phyloP scores from a whole-genome alignment of 805 yeast genomes.

The Kluyveromyces siamensis region DNA sequence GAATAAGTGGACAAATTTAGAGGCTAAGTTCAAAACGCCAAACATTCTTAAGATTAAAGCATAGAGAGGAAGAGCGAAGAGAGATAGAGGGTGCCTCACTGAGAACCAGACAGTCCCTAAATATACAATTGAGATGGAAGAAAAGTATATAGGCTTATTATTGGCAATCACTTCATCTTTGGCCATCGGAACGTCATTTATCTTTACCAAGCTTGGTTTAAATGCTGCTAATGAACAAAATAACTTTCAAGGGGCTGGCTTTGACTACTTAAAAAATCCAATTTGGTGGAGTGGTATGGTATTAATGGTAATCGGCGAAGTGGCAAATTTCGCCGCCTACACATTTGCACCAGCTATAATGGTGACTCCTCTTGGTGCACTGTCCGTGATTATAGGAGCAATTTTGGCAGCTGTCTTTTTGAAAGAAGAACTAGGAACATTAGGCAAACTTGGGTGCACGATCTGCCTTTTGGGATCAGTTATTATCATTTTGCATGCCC shows the following conservation, averaged over 20 bases:
- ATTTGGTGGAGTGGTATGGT: constrained; percentile 92
- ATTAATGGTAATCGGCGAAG: constrained; percentile 85
- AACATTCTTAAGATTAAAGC: background rate
- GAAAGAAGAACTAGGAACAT: constrained; percentile 76
- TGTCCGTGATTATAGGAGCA: constrained; percentile 86
- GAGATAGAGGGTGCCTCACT: background rate
- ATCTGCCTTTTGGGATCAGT: constrained; percentile 82
- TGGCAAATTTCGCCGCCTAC: constrained; percentile 90
- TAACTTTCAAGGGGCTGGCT: constrained; percentile 64
- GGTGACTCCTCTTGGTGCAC: constrained; percentile 88
- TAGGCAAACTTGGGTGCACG: constrained; percentile 91
- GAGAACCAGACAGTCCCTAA: background rate
- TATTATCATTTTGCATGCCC: constrained; percentile 83
- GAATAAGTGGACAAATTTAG: background rate
- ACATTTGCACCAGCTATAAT: constrained; percentile 91
- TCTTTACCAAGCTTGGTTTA: constrained; percentile 80
- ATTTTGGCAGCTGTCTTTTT: constrained; percentile 77
- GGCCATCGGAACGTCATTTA: constrained; percentile 86
- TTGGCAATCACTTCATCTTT: constrained; percentile 79
- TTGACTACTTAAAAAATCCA: constrained; percentile 71
- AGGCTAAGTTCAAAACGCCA: background rate
- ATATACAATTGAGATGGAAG: constrained; percentile 40
- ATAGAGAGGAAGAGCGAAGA: background rate
- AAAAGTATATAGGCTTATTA: constrained; percentile 81
- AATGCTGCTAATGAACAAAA: constrained; percentile 53